phyloP scores from a whole-genome alignment of 2,329 filamentous ascomycete species.

The Aspergillus fijiensis region DNA sequence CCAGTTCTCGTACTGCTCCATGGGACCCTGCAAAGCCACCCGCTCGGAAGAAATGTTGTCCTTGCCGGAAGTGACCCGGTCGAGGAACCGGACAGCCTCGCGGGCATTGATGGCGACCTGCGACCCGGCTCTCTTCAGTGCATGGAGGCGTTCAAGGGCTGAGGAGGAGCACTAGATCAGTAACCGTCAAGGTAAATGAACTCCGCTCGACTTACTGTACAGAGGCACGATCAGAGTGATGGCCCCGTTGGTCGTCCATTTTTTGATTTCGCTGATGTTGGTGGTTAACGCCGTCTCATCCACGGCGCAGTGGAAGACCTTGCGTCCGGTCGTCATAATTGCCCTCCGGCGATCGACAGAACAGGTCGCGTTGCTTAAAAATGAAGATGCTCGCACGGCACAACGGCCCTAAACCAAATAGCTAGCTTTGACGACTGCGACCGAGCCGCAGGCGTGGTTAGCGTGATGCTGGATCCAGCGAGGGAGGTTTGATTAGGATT shows the following conservation, averaged over 20 bases:
- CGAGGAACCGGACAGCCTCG: constrained; percentile 53
- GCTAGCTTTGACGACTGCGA: constrained; percentile 32
- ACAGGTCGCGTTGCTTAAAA: constrained; percentile 19
- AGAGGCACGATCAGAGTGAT: constrained; percentile 53
- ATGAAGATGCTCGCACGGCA: constrained; percentile 16
- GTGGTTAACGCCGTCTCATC: constrained; percentile 54
- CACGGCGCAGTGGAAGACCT: constrained; percentile 53
- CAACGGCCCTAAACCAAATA: constrained; percentile 30
- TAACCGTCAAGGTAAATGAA: background rate
- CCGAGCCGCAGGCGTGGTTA: constrained; percentile 26
- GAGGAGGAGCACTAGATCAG: constrained; percentile 14
- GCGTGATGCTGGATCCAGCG: constrained; percentile 22
- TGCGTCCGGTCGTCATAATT: constrained; percentile 44
- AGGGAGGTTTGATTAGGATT: constrained; percentile 29
- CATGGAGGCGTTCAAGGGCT: constrained; percentile 50
- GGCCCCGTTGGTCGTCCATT: constrained; percentile 51
- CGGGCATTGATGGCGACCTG: constrained; percentile 52
- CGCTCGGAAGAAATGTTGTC: constrained; percentile 44
- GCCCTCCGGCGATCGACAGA: constrained; percentile 22
- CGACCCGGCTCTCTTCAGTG: constrained; percentile 46
- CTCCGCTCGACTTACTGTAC: constrained; percentile 44
- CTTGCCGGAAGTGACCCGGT: constrained; percentile 50
- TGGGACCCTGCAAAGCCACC: constrained; percentile 50
- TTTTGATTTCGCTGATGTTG: constrained; percentile 54
- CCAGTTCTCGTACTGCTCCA: constrained; percentile 51